Evolutionary conservation across 176 grass and related monocot genomes (phyloP).

Genomic region (Ensete ventricosum): DNA sequence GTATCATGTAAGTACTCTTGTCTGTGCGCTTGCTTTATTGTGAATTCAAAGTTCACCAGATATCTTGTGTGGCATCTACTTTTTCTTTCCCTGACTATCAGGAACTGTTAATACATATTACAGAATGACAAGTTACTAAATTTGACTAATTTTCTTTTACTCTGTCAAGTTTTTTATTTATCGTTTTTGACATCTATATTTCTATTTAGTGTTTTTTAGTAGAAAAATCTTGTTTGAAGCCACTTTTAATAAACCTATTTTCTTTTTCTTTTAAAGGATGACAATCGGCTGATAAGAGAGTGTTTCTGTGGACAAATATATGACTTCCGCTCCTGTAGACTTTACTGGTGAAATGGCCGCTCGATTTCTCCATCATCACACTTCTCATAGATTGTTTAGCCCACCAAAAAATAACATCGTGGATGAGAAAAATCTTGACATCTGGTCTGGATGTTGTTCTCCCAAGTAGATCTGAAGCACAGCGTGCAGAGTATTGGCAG

Average conservation of each 20-base stretch:
- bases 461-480: conserved; percentile 82
- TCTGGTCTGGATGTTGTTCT: conserved; percentile 88
- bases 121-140: background rate
- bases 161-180: background rate
- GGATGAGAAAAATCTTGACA: conserved; percentile 61
- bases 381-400: conserved; percentile 26
- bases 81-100: background rate
- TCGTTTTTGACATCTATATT: background rate
- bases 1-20: too few relatives aligned
- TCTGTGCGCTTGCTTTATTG: too few relatives aligned
- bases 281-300: conserved; percentile 67
- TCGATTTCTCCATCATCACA: conserved; percentile 41
- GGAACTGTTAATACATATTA: background rate
- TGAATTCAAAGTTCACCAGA: background rate
- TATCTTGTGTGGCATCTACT: background rate
- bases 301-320: conserved; percentile 85
- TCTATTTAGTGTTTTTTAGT: background rate
- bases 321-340: conserved; percentile 78
- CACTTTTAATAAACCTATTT: background rate
- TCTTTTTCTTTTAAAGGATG: conserved; percentile 37
- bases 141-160: background rate
- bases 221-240: background rate
- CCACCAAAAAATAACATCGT: conserved; percentile 50
- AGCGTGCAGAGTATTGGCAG: conserved; percentile 88
- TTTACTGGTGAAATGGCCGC: conserved; percentile 55